Evolutionary conservation across 139 green algal genomes (phyloP), one percentile per base, ranked within the genome.

Genomic region (Volvox reticuliferus): DNA sequence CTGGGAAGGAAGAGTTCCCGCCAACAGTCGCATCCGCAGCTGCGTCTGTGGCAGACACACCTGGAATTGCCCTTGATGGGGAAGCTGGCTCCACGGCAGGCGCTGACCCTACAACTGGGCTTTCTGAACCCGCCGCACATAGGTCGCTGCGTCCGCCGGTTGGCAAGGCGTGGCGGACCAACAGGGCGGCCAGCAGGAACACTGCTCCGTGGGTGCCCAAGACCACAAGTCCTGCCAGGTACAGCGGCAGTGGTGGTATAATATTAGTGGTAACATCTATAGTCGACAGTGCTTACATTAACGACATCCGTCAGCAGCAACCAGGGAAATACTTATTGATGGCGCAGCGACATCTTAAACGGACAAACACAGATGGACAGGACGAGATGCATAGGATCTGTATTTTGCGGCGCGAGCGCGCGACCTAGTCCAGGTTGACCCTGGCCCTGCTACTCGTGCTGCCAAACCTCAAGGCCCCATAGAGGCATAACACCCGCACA

Each of bases 181-280:
- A 28, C 44, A 89, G 44, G 0, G 69, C 28, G 2, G 86, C 30
- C 30, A 71, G 30, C 50, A 90, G 44, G 73, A 84, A 76, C 0
- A 83, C 30, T 0, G 73, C 86, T 14, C 86, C 86, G 20, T 76
- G 71, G 1, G 86, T 90, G 50, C 86, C 86, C 20, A 90, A 26
- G 0, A 90, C 86, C 71, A 90, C 14, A 28, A 90, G 50, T 1
- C 86, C 86, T 90, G 71, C 14, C 22, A 28, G 67, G 6, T 75
- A 12, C 67, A 26, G 24, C 22, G 12, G 67, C 24, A 75, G 22
- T 26, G 67, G 22, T 32, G 67, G 67, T 12, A 28, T 3, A 75
- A 28, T 28, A n/a, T n/a, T n/a, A 26, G 67, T 28, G 67, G 67
- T 12, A 2, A 75, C 67, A 14, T 26, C 24, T 24, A 14, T 75